These are phyloP conservation scores for Sphaerulina musiva DNA, from an alignment of 2,329 filamentous ascomycete genomes.

Conservation along the genomic window DNA sequence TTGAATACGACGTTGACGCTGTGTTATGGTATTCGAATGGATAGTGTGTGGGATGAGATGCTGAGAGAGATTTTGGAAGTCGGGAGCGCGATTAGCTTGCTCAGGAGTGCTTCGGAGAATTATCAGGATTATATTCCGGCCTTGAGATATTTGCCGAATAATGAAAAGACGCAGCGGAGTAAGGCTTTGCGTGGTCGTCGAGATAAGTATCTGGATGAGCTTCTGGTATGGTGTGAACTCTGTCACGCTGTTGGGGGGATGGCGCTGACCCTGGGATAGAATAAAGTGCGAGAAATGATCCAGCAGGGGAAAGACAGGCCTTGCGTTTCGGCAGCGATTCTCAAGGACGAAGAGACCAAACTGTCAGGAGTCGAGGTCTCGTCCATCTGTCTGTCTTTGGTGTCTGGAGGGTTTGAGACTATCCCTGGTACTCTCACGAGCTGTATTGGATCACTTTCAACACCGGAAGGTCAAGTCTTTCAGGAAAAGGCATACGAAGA, in stretches of 20 bases:
- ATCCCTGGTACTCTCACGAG: constrained; percentile 50
- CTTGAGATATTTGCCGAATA: constrained; percentile 47
- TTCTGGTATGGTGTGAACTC: constrained; percentile 30
- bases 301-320: constrained; percentile 48
- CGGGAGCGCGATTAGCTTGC: constrained; percentile 46
- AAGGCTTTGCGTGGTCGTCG: constrained; percentile 45
- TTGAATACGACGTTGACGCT: constrained; percentile 51
- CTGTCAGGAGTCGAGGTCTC: constrained; percentile 49
- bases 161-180: constrained; percentile 44
- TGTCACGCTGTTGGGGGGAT: neutral
- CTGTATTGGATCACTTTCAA: constrained; percentile 46
- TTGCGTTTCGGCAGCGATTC: constrained; percentile 49
- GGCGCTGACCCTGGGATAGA: constrained; percentile 8
- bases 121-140: constrained; percentile 49
- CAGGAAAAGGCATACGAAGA: constrained; percentile 50
- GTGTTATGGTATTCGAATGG: constrained; percentile 52
- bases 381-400: constrained; percentile 49
- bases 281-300: constrained; percentile 49
- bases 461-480: constrained; percentile 44
- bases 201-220: constrained; percentile 46
- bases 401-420: constrained; percentile 51
- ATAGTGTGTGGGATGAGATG: constrained; percentile 47
- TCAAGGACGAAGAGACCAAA: constrained; percentile 51
- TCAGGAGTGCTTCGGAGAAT: constrained; percentile 49
- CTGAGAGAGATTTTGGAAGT: constrained; percentile 50